Base-by-base conservation (phyloP, 2,329 filamentous ascomycete species). In the Colletotrichum siamense region DNA sequence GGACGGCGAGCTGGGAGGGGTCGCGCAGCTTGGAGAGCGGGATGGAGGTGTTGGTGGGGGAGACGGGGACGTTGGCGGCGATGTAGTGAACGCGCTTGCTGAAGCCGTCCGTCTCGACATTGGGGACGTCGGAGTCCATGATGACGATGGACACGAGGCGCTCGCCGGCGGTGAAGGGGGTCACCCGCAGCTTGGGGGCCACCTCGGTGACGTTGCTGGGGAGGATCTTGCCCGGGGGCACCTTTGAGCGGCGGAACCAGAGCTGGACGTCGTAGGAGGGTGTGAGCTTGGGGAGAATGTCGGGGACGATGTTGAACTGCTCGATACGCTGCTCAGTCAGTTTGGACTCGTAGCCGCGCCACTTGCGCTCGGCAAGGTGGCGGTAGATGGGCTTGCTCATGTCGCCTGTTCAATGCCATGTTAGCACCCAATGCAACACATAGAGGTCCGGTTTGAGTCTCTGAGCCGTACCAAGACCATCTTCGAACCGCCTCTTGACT, bases 301-400 rank as follows among this genome's bases (percentile, higher is more conserved):
- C 97, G 16, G 97, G 97, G 8, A 98, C 91, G 73, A 99, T 93
- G 81, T 93, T 91, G 89, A 99, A 94, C 84, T 98, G 95, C 65
- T 91, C 88, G 82, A 99, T 94, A 82, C 97, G 94, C 88, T 99
- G 97, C 78, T 93, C 89, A 78, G 98, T 91, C 78, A 99, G 87
- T 80, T 92, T 92, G 80, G 94, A 92, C 83, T 95, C 94, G 87
- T 97, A 96, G 78, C 92, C 89, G 80, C 94, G 93, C 97, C 97
- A 99, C 88, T 98, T 96, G 81, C 91, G 88, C 82, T 98, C 92
- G 77, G 96, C 95, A 67, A 99, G 93, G 85, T 95, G 91, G 79
- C 96, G 95, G 88, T 99, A 99, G 83, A 99, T 96, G 78, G 96
- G 96, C 85, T 98, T 98, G 88, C 92, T 94, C 95, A 99, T 96